Conservation (phyloP, 805 yeast species). For the Hanseniaspora vineae region DNA sequence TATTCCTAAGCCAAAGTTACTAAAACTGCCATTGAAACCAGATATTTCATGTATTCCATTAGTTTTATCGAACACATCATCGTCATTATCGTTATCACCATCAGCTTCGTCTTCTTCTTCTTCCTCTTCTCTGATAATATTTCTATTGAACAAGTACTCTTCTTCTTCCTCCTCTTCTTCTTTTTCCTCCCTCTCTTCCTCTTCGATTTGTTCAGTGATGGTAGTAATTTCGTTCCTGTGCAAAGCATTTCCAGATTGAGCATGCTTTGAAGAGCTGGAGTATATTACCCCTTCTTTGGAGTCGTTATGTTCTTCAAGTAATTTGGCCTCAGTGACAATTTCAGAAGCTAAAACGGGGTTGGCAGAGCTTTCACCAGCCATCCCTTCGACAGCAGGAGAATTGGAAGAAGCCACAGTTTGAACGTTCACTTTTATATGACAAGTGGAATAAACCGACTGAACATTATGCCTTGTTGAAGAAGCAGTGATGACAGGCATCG, state of each 20-base stretch:
- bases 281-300: not conserved
- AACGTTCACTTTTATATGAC: slow-evolving; percentile 28
- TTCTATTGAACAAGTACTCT: slow-evolving; percentile 3
- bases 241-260: slow-evolving; percentile 11
- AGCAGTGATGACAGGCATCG: slow-evolving; percentile 87
- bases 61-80: not conserved
- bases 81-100: not conserved
- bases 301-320: not conserved
- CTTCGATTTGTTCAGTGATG: not conserved
- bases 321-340: not conserved
- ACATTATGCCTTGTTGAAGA: slow-evolving; percentile 84
- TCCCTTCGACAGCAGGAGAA: not conserved
- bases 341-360: not conserved
- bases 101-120: slow-evolving; percentile 6
- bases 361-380: no score
- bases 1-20: not conserved
- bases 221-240: slow-evolving; percentile 1
- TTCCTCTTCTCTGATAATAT: slow-evolving; percentile 6
- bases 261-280: no score
- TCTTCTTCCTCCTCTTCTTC: slow-evolving; percentile 5
- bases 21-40: no score
- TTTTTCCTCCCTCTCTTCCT: slow-evolving; percentile 5
- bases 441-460: slow-evolving; percentile 88
- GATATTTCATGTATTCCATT: no score
- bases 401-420: not conserved